Base-by-base conservation (phyloP, 768 basidiomycete genomes). In the Boletus pseudopeckii region DNA sequence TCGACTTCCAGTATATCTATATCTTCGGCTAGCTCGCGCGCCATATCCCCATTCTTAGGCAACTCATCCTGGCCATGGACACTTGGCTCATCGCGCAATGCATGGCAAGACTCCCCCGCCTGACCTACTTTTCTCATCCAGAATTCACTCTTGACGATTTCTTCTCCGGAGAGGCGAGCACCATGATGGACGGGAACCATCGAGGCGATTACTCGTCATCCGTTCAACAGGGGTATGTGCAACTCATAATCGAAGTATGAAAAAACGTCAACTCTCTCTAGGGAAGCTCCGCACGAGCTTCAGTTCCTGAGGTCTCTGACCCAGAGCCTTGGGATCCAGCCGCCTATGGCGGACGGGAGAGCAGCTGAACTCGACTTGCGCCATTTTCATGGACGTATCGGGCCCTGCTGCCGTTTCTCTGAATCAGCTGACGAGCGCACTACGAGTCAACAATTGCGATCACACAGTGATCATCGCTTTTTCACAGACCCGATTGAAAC, bases 121-220 rank as follows among this genome's bases (percentile, higher is more conserved):
- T 15, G 28, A 60, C 48, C 3, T 53, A 50, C n/a, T 50, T 61
- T 28, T 60, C 59, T 37, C 53, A 61, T 45, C 54, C 48, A 32
- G 50, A 60, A 24, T 30, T 41, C 44, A 59, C 59, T 15, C 47
- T 60, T 17, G 39, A 56, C 5, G 45, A 60, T 49, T 60, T 60
- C 47, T 59, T 60, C 40, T 20, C 36, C 15, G 47, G 43, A 22
- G 50, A 59, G 32, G 53, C 30, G 7, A 50, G 7, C 10, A 20
- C 48, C 24, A 1, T 40, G 9, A 22, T 26, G n/a, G 32, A 34
- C 7, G 20, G 38, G 14, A 34, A 18, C 37, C 1, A 7, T 40
- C 44, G 11, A 33, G 22, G 20, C 3, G 11, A 10, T 38, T 9
- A 5, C 28, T 24, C 33, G 20, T 33, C 20, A 3, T 34, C 26